phyloP scores from a whole-genome alignment of 495 filamentous ascomycete genomes.

The Oleoguttula mirabilis region DNA sequence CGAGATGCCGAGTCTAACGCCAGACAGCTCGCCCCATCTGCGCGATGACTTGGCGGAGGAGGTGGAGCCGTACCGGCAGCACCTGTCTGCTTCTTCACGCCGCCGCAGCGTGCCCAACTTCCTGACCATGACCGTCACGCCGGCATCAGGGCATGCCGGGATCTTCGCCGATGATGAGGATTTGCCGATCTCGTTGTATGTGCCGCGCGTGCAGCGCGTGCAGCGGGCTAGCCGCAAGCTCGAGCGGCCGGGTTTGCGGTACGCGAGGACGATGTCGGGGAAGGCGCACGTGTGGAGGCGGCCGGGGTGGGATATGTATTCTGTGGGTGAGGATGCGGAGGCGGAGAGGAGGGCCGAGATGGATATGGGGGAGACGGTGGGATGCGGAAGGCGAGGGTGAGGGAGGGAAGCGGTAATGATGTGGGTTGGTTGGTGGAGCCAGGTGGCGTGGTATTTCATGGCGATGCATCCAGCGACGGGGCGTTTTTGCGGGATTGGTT shows the following conservation, averaged over 20 bases:
- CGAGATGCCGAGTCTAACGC: slow-evolving; percentile 11
- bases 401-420: background rate
- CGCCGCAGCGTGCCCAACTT: slow-evolving; percentile 1
- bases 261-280: slow-evolving; percentile 14
- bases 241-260: slow-evolving; percentile 10
- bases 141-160: background rate
- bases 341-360: slow-evolving; percentile 6
- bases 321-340: slow-evolving; percentile 13
- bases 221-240: background rate
- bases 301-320: slow-evolving; percentile 9
- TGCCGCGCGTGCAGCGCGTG: background rate
- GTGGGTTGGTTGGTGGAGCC: too few species aligned
- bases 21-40: slow-evolving; percentile 15
- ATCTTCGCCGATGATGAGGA: background rate
- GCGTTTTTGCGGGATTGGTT: too few species aligned
- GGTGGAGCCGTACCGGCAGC: background rate
- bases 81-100: too few species aligned
- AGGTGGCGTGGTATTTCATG: too few species aligned
- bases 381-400: background rate
- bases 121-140: slow-evolving; percentile 7
- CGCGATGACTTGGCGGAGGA: slow-evolving; percentile 14
- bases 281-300: slow-evolving; percentile 11
- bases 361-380: background rate
- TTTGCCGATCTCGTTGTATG: slow-evolving; percentile 2
- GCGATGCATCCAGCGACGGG: too few species aligned